phyloP scores from a whole-genome alignment of 495 filamentous ascomycete species.

The Aspergillus affinis region DNA sequence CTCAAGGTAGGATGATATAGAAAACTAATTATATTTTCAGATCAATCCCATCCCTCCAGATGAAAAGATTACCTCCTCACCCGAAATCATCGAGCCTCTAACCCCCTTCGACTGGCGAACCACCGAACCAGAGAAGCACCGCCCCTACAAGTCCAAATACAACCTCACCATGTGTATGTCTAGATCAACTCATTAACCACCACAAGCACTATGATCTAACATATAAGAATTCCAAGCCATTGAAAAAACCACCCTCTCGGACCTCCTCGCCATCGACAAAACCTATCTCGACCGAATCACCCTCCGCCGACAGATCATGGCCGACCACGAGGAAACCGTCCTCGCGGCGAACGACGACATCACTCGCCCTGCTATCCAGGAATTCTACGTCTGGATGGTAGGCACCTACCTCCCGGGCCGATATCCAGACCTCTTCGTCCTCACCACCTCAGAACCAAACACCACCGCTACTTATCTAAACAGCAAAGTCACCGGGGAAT shows the following conservation, averaged over 20 bases:
- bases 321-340: slow-evolving; percentile 38
- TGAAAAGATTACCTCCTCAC: too few species aligned
- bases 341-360: slow-evolving; percentile 24
- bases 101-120: too few species aligned
- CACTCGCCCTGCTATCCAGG: slow-evolving; percentile 51
- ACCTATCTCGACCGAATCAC: slow-evolving; percentile 57
- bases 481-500: too few species aligned
- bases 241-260: slow-evolving; percentile 41
- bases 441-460: slow-evolving; percentile 17
- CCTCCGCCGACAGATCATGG: slow-evolving; percentile 49
- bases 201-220: background rate
- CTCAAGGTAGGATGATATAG: too few species aligned
- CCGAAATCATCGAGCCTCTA: too few species aligned
- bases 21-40: too few species aligned
- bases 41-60: too few species aligned
- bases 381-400: slow-evolving; percentile 64
- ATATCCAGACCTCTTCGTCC: slow-evolving; percentile 60
- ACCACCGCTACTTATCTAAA: slow-evolving; percentile 50
- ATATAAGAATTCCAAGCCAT: slow-evolving; percentile 10
- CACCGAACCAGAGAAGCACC: slow-evolving; percentile 7
- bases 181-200: too few species aligned
- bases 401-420: slow-evolving; percentile 60
- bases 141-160: slow-evolving; percentile 69
- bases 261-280: slow-evolving; percentile 64
- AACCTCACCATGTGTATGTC: slow-evolving; percentile 67